Conservation (phyloP, 1,284 basidiomycete genomes). For the Athelia sp. region DNA sequence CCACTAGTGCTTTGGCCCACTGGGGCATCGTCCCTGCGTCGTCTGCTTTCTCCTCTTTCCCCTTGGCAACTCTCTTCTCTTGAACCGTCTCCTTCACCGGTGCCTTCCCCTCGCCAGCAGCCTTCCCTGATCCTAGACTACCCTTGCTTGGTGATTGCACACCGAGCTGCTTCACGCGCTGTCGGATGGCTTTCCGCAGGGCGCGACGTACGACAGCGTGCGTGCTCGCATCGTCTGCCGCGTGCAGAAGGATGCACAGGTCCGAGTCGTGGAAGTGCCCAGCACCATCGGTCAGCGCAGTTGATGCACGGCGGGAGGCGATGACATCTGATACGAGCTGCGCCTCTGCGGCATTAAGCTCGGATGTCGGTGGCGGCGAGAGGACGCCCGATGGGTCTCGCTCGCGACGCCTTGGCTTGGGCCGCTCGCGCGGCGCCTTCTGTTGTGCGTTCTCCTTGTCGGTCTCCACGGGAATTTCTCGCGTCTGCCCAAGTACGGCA, state of each 20-base stretch:
- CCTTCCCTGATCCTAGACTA: constrained; percentile 11
- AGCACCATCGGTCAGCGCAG: constrained; percentile 48
- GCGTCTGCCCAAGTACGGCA: neutral
- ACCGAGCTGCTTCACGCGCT: constrained; percentile 71
- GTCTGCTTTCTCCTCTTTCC: no score
- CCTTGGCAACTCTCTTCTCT: no score
- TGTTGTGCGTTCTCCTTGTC: neutral
- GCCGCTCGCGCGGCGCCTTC: neutral
- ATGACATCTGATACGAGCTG: constrained; percentile 61
- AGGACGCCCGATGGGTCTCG: constrained; percentile 26
- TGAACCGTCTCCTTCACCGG: no score
- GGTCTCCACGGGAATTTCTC: neutral
- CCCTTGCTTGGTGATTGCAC: constrained; percentile 78
- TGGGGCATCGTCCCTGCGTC: neutral
- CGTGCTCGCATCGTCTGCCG: constrained; percentile 56
- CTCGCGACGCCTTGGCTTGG: neutral
- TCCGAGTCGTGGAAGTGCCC: constrained; percentile 77
- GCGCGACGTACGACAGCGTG: constrained; percentile 77
- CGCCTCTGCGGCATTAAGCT: constrained; percentile 58
- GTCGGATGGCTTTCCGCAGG: constrained; percentile 72
- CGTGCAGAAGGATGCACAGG: constrained; percentile 68
- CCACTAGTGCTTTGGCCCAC: neutral
- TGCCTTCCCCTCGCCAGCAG: constrained; percentile 1
- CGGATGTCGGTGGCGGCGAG: constrained; percentile 45
- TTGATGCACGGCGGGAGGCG: constrained; percentile 22